phyloP scores from a whole-genome alignment of 306 rosid genomes.

The Oemleria cerasiformis region DNA sequence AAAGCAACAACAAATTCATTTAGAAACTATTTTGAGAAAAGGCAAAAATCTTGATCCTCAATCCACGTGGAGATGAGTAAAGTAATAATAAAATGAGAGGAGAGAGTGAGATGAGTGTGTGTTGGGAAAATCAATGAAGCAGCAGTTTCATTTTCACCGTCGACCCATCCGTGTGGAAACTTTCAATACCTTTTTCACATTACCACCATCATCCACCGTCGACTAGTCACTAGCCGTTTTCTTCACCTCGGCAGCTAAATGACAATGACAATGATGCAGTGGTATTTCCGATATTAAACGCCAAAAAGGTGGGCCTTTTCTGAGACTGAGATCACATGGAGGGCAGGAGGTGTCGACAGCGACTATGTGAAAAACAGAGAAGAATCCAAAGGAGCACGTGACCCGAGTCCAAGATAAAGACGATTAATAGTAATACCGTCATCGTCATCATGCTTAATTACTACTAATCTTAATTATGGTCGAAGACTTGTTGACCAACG shows the following conservation, averaged over 20 bases:
- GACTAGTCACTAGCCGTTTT: background rate
- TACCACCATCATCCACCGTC: too few relatives aligned
- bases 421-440: background rate
- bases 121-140: constrained; percentile 35
- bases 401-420: constrained; percentile 7
- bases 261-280: constrained; percentile 4
- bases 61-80: too few relatives aligned
- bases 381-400: constrained; percentile 41
- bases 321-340: constrained; percentile 39
- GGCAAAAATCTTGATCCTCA: too few relatives aligned
- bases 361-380: constrained; percentile 22
- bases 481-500: constrained; percentile 8
- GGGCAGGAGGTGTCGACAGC: background rate
- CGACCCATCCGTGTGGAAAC: constrained; percentile 18
- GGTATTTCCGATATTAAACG: constrained; percentile 32
- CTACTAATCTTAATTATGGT: background rate
- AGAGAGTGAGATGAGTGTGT: background rate
- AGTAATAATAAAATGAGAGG: background rate
- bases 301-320: constrained; percentile 19
- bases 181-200: background rate
- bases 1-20: too few relatives aligned
- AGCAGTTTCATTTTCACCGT: background rate
- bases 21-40: too few relatives aligned
- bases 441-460: background rate
- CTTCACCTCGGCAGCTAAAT: background rate